Evolutionary conservation across 768 basidiomycete genomes (phyloP), one percentile per base, ranked within the genome.

Genomic region (Hericium coralloides): DNA sequence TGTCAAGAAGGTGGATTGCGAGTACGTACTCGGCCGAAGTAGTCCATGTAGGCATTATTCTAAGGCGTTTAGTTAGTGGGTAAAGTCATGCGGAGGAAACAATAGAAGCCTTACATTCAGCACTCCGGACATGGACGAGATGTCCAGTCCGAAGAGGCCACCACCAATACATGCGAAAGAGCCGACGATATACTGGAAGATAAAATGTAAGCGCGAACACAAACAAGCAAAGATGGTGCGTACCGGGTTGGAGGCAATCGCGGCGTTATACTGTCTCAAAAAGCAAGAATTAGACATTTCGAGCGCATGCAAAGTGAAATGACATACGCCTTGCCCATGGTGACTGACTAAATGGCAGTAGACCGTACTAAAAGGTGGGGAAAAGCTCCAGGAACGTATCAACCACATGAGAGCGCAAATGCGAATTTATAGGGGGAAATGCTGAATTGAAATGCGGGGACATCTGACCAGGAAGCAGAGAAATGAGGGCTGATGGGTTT

Each of bases 151-250:
- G 65, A 88, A 89, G 38, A 89, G 79, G 50, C 84, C 84, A 62
- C 87, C 86, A 39, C 87, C 87, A 59, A 89, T 88, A 67, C 87
- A 89, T 68, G 87, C 87, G 70, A 89, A 89, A 17, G 84, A 82
- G 25, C 87, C 87, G 55, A 89, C 87, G 57, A 88, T 69, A 67
- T 88, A 88, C 86, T 88, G 59, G 3, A 45, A 17, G 36, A 45
- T 5, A 65, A 36, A 12, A 18, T 48, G 17, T 41, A 53, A 36
- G 17, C 25, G 25, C 12, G 5, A 31, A 8, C 9, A 31, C 20
- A 45, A 45, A 20, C 43, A 5, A 20, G 20, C 8, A 14, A 45
- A 45, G 5, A 31, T 5, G 5, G 14, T 39, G n/a, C 69, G 23
- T 62, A 82, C 80, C 15, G 82, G 81, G 67, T 83, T 83, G 20